Evolutionary conservation across 169 alveolate genomes (phyloP), one percentile per base, ranked within the genome.

Genomic region (Cryptosporidium canis): DNA sequence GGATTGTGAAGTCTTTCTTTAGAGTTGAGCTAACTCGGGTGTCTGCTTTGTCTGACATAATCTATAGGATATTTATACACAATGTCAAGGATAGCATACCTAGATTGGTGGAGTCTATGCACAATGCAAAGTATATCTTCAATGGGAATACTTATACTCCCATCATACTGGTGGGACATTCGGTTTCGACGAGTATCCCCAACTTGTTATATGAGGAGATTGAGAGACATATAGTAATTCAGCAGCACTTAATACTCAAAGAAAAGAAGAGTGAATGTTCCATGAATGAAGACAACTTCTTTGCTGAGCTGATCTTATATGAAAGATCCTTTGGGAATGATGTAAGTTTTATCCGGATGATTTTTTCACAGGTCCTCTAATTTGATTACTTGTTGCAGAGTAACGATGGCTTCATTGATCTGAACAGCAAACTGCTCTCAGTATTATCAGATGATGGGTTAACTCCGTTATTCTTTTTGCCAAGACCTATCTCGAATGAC

Each of bases 401-500:
- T 9, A 61, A 77, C 11, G 72, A 77, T 31, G 85, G 85, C 35
- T 77, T 77, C 44, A 77, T 77, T 35, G 85, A 77, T 27, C 37
- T 77, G 16, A 77, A 77, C 39, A 61, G 72, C 58, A 77, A 77
- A 61, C 27, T 77, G 24, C 11, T 77, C 12, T 58, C 70, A 56
- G 41, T 53, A 77, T 21, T 77, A 58, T 47, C 85, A 58, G n/a
- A 18, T 61, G 72, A 77, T 5, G 85, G 58, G 11, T 58, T 58
- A 6, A 77, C 65, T 41, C 85, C 85, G n/a, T 41, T 77, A 45
- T 77, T 39, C 63, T 77, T 77, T 61, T 58, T 77, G 7, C 85
- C 85, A 61, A 55, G 85, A 55, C 85, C 68, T n/a, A 77, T 77
- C 3, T 77, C 85, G 1, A 77, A 41, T 77, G 45, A 35, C 8